A percentile compares a stretch with the other conserved stretches of the same genome.
Conservation (phyloP, 257 asterid genomes). For the Plantago major region DNA sequence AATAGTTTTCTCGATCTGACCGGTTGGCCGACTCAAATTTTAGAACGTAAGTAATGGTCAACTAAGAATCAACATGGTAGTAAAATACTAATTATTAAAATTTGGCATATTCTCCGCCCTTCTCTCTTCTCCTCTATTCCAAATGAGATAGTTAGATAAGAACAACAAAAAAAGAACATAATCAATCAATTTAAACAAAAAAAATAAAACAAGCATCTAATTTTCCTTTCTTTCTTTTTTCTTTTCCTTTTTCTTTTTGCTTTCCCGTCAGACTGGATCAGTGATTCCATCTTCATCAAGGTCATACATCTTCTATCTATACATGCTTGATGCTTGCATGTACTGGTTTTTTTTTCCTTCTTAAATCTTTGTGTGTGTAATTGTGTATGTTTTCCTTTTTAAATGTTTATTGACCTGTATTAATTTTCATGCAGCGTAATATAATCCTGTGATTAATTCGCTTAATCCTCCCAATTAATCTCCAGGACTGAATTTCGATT, state of each 20-base stretch:
- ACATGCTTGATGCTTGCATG: not conserved
- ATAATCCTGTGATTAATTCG: not conserved
- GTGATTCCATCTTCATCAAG: conserved; percentile 7
- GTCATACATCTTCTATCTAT: conserved; percentile 8
- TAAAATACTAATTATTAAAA: too few relatives aligned
- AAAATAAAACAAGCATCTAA: not conserved
- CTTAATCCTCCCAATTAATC: too few relatives aligned
- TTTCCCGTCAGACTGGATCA: too few relatives aligned
- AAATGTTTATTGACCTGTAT: not conserved
- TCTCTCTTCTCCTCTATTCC: conserved; percentile 11
- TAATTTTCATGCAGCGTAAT: conserved; percentile 1
- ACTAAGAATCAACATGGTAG: too few relatives aligned
- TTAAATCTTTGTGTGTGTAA: too few relatives aligned
- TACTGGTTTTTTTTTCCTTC: not conserved
- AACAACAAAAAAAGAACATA: not conserved
- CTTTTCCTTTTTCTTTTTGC: not conserved
- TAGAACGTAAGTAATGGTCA: too few relatives aligned
- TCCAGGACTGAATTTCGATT: too few relatives aligned
- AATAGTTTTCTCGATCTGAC: too few relatives aligned
- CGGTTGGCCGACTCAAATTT: too few relatives aligned
- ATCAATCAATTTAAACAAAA: too few relatives aligned
- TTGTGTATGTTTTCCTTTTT: too few relatives aligned
- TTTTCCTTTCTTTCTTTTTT: not conserved
- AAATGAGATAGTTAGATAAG: not conserved
- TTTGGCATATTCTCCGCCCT: not conserved